Conservation (phyloP, 371 early-diverging fungal genomes). For the Lichtheimia ornata region DNA sequence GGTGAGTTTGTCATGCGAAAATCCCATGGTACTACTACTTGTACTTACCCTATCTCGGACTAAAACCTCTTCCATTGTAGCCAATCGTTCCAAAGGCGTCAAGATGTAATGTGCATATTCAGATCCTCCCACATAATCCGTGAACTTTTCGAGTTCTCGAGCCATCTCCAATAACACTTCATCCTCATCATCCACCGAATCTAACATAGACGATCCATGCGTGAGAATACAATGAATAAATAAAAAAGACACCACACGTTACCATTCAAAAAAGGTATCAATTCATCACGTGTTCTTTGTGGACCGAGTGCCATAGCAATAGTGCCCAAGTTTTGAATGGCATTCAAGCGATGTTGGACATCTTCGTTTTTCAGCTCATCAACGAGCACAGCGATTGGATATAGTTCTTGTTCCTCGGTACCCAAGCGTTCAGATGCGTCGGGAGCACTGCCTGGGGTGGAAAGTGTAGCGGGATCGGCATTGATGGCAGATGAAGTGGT, state of each 20-base stretch:
- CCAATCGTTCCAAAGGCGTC: conserved; percentile 91
- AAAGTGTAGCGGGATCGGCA: too few relatives aligned
- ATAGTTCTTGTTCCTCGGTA: conserved; percentile 55
- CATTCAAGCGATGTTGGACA: conserved; percentile 89
- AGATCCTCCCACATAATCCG: conserved; percentile 90
- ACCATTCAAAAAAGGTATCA: conserved; percentile 97
- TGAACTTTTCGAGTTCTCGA: conserved; percentile 89
- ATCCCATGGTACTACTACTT: neutral
- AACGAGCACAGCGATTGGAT: conserved; percentile 92
- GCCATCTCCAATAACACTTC: conserved; percentile 93
- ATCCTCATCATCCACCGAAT: conserved; percentile 98
- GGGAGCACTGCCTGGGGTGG: too few relatives aligned
- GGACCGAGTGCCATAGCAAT: conserved; percentile 96
- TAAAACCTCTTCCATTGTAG: conserved; percentile 95
- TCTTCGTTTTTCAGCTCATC: conserved; percentile 99
- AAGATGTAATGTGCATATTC: conserved; percentile 85
- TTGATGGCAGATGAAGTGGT: too few relatives aligned
- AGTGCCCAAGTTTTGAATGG: conserved; percentile 89
- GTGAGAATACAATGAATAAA: neutral
- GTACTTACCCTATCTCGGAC: conserved; percentile 89
- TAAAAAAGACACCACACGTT: conserved; percentile 10
- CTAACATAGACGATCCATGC: conserved; percentile 40
- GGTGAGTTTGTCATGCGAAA: neutral
- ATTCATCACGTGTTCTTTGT: conserved; percentile 93
- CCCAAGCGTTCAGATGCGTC: neutral